Evolutionary conservation across 805 yeast genomes (phyloP).

Genomic region (Candida dajiaensis): DNA sequence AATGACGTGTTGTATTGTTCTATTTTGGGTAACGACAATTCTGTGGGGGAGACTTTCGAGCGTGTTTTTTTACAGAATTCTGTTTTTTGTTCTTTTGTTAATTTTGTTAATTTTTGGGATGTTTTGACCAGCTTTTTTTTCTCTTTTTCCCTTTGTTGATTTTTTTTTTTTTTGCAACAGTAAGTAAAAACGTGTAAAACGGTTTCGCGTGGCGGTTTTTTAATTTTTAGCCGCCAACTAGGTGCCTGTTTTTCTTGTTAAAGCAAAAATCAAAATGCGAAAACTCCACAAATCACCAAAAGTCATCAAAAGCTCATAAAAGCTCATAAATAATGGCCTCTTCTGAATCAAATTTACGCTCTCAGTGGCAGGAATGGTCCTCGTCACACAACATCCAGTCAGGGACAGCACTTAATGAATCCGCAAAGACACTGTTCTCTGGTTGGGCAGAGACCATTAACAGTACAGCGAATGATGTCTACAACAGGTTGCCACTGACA

Average conservation of each 20-base stretch:
- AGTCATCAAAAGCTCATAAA: neutral
- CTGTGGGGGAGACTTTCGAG: neutral
- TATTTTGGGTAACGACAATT: too few species aligned
- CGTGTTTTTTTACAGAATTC: neutral
- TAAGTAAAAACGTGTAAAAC: neutral
- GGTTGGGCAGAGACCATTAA: slow-evolving; percentile 34
- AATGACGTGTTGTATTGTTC: neutral
- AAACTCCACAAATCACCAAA: neutral
- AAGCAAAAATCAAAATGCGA: neutral
- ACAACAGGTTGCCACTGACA: slow-evolving; percentile 59
- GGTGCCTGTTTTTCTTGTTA: too few species aligned
- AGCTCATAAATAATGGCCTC: neutral
- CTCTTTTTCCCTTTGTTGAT: neutral
- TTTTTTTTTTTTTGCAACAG: neutral
- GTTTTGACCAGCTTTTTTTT: neutral
- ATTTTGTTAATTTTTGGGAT: neutral
- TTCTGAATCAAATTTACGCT: slow-evolving; percentile 27
- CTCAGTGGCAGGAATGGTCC: slow-evolving; percentile 36
- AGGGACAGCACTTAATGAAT: slow-evolving; percentile 25
- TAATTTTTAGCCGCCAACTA: too few species aligned
- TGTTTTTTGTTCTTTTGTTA: neutral
- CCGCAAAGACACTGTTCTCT: slow-evolving; percentile 31
- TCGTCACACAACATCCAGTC: slow-evolving; percentile 21
- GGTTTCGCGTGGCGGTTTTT: neutral
- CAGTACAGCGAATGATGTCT: slow-evolving; percentile 46